Percentiles rank a stretch among this genome's conserved stretches.
These are phyloP conservation scores for Chaetomium sp. DNA, from an alignment of 2,329 filamentous ascomycete species.

Conservation along the genomic window DNA sequence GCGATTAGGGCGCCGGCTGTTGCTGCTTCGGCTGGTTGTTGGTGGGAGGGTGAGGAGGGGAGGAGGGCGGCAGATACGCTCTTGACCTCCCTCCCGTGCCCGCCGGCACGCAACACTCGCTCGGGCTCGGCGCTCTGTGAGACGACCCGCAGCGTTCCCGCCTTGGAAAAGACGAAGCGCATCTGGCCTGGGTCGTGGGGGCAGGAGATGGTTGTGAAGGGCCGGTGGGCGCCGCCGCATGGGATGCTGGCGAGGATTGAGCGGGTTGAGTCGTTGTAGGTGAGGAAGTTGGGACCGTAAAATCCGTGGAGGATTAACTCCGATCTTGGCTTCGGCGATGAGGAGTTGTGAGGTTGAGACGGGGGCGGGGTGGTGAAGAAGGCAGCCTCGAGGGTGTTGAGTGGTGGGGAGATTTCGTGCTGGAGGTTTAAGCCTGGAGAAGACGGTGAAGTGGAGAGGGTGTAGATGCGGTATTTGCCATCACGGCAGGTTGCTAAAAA, in stretches of 20 bases:
- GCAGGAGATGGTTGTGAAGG: constrained; percentile 59
- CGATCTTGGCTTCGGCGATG: neutral
- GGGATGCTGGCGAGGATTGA: constrained; percentile 71
- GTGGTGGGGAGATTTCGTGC: constrained; percentile 69
- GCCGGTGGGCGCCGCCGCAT: constrained; percentile 83
- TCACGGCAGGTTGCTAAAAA: constrained; percentile 77
- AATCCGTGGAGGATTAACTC: constrained; percentile 79
- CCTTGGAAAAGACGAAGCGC: constrained; percentile 67
- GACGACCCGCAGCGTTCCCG: constrained; percentile 41
- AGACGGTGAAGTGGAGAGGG: constrained; percentile 36
- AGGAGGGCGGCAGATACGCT: constrained; percentile 48
- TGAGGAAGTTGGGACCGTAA: constrained; percentile 73
- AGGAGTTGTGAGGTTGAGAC: neutral
- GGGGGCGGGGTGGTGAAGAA: constrained; percentile 52
- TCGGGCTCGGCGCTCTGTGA: constrained; percentile 37
- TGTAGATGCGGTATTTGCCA: constrained; percentile 70
- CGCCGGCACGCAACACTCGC: constrained; percentile 64
- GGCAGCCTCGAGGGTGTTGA: constrained; percentile 75
- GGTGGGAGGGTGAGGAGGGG: neutral
- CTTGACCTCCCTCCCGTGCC: constrained; percentile 83
- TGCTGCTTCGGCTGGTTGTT: neutral
- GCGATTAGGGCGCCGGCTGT: constrained; percentile 45
- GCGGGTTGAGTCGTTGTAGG: constrained; percentile 75
- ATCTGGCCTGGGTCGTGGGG: constrained; percentile 42
- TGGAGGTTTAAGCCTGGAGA: constrained; percentile 46